Percentiles rank a stretch among this genome's conserved stretches.
Conservation (phyloP, 805 yeast species). For the Ogataea polymorpha region DNA sequence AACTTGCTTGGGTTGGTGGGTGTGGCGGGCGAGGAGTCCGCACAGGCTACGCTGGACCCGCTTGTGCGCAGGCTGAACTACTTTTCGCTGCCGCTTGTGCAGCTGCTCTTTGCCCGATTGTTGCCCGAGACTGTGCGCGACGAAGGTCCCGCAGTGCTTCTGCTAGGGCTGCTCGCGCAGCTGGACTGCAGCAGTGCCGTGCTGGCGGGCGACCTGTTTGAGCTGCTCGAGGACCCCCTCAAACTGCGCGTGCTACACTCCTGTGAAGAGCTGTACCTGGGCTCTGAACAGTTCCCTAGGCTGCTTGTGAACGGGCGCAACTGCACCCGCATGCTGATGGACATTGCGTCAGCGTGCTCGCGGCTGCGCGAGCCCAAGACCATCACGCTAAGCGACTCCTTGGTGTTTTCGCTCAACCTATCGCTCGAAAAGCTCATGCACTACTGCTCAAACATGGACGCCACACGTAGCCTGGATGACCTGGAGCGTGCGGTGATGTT, state of each 20-base stretch:
- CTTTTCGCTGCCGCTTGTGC: slow-evolving; percentile 42
- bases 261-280: slow-evolving; percentile 41
- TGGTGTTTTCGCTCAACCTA: slow-evolving; percentile 39
- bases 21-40: slow-evolving; percentile 2
- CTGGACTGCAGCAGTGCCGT: slow-evolving; percentile 14
- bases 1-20: slow-evolving; percentile 14
- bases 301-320: slow-evolving; percentile 24
- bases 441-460: slow-evolving; percentile 28
- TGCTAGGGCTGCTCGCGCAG: slow-evolving; percentile 14
- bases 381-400: slow-evolving; percentile 34
- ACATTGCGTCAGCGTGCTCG: slow-evolving; percentile 46
- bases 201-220: slow-evolving; percentile 39
- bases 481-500: slow-evolving; percentile 40
- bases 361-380: slow-evolving; percentile 24
- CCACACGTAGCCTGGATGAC: slow-evolving; percentile 16
- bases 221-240: slow-evolving; percentile 31
- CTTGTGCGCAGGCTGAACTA: slow-evolving; percentile 32
- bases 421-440: slow-evolving; percentile 38
- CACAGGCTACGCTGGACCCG: slow-evolving; percentile 2
- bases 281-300: slow-evolving; percentile 40
- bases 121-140: slow-evolving; percentile 25
- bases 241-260: slow-evolving; percentile 35
- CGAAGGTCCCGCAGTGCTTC: slow-evolving; percentile 10
- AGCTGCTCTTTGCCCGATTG: slow-evolving; percentile 35
- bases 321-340: slow-evolving; percentile 39